phyloP scores from a whole-genome alignment of 306 rosid genomes.

The Corylus avellana region DNA sequence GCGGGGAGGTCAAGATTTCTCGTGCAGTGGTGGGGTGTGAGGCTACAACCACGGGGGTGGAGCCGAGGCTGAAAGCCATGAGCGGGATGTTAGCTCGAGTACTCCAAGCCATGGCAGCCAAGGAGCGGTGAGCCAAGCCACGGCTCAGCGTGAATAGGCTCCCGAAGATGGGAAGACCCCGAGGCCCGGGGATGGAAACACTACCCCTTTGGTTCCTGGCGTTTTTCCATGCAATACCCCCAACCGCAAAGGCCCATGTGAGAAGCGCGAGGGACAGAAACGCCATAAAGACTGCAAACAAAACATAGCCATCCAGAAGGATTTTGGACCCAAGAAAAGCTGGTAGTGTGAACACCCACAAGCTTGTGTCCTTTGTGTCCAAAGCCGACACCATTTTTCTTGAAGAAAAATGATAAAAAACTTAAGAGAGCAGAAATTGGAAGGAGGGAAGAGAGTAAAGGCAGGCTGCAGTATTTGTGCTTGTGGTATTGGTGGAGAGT shows the following conservation, averaged over 20 bases:
- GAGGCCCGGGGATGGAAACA: constrained; percentile 39
- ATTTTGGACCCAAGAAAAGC: constrained; percentile 34
- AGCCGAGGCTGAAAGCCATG: constrained; percentile 63
- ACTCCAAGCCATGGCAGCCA: constrained; percentile 45
- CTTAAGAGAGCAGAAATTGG: too few relatives aligned
- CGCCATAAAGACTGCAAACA: constrained; percentile 18
- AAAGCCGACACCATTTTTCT: constrained; percentile 11
- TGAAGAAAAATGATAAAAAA: neutral
- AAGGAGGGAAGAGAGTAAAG: neutral
- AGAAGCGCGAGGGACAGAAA: constrained; percentile 24
- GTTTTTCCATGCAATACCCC: constrained; percentile 56
- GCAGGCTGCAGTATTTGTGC: neutral
- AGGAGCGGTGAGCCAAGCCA: constrained; percentile 48
- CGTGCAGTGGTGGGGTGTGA: constrained; percentile 45
- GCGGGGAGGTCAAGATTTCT: constrained; percentile 46
- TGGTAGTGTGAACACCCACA: constrained; percentile 50
- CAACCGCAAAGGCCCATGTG: constrained; percentile 41
- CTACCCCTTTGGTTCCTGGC: constrained; percentile 38
- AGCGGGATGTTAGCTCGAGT: constrained; percentile 23
- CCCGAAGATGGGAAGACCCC: constrained; percentile 47
- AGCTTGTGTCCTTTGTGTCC: constrained; percentile 26
- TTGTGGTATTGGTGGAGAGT: neutral
- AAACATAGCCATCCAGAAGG: constrained; percentile 18
- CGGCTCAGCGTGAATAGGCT: constrained; percentile 44
- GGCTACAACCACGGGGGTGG: constrained; percentile 49